phyloP scores from a whole-genome alignment of 2,329 filamentous ascomycete genomes.

The Talaromyces islandicus region DNA sequence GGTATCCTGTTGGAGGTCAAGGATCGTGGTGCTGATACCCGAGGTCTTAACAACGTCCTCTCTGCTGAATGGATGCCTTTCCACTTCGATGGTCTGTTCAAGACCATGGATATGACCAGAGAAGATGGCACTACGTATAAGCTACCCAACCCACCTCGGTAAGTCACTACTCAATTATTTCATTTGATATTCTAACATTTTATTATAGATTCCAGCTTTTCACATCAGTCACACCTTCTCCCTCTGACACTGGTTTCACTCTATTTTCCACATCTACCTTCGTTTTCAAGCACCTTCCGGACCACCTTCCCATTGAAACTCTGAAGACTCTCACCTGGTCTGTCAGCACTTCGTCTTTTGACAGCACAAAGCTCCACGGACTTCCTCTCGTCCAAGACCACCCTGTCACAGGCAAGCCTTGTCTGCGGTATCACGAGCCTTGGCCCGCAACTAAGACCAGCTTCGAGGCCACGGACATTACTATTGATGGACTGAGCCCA shows the following conservation, averaged over 20 bases:
- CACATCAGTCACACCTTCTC: slow-evolving; percentile 25
- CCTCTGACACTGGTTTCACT: slow-evolving; percentile 48
- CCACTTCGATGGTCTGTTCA: slow-evolving; percentile 8
- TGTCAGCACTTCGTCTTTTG: slow-evolving; percentile 45
- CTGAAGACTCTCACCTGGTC: slow-evolving; percentile 43
- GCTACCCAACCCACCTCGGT: not conserved
- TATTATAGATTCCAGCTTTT: slow-evolving; percentile 3
- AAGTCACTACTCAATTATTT: not conserved
- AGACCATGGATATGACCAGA: slow-evolving; percentile 3
- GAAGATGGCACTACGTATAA: slow-evolving; percentile 1
- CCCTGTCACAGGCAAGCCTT: slow-evolving; percentile 41
- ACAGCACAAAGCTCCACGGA: slow-evolving; percentile 36
- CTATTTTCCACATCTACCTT: slow-evolving; percentile 49
- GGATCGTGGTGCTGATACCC: slow-evolving; percentile 2
- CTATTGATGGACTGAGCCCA: slow-evolving; percentile 30
- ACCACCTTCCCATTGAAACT: slow-evolving; percentile 28
- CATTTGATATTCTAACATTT: not conserved
- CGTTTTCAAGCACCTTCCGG: slow-evolving; percentile 44
- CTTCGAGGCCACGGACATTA: slow-evolving; percentile 43
- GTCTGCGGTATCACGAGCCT: slow-evolving; percentile 51
- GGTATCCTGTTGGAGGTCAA: slow-evolving; percentile 4
- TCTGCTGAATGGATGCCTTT: slow-evolving; percentile 5
- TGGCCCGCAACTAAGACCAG: slow-evolving; percentile 49
- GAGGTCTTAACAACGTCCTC: slow-evolving; percentile 5
- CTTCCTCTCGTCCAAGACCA: slow-evolving; percentile 44